Evolutionary conservation across 129 eudicot species (phyloP).

Genomic region (Silybum marianum): DNA sequence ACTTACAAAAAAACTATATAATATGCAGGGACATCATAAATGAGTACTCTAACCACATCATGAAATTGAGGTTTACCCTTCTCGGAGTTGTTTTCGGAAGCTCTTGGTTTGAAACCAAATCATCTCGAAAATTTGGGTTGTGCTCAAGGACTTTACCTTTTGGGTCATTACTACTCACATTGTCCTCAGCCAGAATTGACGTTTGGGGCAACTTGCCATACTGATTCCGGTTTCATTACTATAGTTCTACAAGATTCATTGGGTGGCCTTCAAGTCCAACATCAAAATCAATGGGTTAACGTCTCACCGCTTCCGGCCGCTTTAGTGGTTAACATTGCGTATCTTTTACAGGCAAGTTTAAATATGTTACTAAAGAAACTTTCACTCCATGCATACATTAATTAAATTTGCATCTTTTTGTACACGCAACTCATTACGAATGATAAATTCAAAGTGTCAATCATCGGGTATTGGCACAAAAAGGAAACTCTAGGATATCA

Average conservation of each 20-base stretch:
- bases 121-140: conserved; percentile 46
- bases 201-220: conserved; percentile 39
- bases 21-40: conserved; percentile 18
- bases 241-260: conserved; percentile 50
- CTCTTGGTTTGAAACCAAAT: conserved; percentile 46
- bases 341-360: conserved; percentile 51
- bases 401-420: background rate
- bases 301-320: conserved; percentile 41
- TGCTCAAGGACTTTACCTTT: conserved; percentile 43
- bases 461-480: conserved; percentile 49
- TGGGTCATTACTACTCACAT: conserved; percentile 18
- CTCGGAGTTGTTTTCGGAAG: conserved; percentile 34
- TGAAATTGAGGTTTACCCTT: background rate
- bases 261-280: conserved; percentile 59
- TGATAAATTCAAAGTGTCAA: conserved; percentile 46
- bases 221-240: conserved; percentile 49
- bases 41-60: conserved; percentile 28
- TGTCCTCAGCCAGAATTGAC: conserved; percentile 63
- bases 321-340: conserved; percentile 40
- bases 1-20: too few species aligned
- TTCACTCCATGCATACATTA: background rate
- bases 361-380: background rate
- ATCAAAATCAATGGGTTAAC: conserved; percentile 43
- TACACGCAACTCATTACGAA: conserved; percentile 43
- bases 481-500: conserved; percentile 44